Evolutionary conservation across 331 rosid genomes (phyloP).

Genomic region (Arachis monticola): DNA sequence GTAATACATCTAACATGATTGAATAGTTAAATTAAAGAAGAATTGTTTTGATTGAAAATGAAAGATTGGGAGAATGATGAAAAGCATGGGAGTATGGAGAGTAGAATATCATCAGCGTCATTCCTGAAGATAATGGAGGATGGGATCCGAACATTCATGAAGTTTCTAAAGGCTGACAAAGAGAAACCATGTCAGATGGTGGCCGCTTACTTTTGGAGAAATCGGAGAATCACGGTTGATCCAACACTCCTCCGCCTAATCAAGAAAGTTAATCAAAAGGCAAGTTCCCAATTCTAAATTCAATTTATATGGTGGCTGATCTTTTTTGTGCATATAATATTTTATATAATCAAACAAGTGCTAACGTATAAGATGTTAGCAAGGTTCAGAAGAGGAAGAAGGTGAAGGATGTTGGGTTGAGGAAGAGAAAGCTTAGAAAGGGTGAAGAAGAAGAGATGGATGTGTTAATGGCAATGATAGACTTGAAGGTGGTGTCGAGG

Average conservation of each 20-base stretch:
- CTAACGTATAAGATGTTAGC: background rate
- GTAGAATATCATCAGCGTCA: slow-evolving; percentile 66
- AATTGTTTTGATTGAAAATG: too few relatives aligned
- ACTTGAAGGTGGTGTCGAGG: slow-evolving; percentile 84
- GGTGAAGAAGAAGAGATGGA: slow-evolving; percentile 79
- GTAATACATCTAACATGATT: too few relatives aligned
- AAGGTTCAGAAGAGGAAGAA: slow-evolving; percentile 66
- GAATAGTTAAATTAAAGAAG: background rate
- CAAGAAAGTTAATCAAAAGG: slow-evolving; percentile 88
- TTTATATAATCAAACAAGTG: background rate
- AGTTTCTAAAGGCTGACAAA: slow-evolving; percentile 76
- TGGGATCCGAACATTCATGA: slow-evolving; percentile 81
- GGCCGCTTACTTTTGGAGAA: slow-evolving; percentile 62
- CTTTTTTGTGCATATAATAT: too few relatives aligned
- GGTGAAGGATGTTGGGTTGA: slow-evolving; percentile 64
- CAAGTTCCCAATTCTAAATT: slow-evolving; percentile 35
- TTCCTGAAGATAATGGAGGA: slow-evolving; percentile 82
- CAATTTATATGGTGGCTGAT: too few relatives aligned
- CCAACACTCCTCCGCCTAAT: slow-evolving; percentile 74
- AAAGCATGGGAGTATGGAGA: slow-evolving; percentile 52
- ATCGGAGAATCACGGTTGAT: slow-evolving; percentile 65
- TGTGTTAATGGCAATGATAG: slow-evolving; percentile 67
- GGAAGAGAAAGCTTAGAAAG: slow-evolving; percentile 53
- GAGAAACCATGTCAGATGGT: slow-evolving; percentile 68
- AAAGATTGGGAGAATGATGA: slow-evolving; percentile 58